Evolutionary conservation across 257 asterid genomes (phyloP).

Genomic region (Handroanthus guayacan): DNA sequence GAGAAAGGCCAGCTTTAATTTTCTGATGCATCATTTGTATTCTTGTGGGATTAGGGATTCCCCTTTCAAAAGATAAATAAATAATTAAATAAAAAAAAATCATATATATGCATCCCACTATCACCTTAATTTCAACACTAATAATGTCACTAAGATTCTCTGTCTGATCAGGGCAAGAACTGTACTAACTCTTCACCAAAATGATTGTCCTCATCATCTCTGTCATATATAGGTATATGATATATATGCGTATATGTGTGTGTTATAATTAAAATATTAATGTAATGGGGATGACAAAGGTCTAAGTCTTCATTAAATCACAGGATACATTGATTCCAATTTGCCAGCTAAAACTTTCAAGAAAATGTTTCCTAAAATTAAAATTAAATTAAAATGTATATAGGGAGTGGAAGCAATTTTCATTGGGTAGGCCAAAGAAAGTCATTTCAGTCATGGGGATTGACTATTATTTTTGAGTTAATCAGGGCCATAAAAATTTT

Average conservation of each 20-base stretch:
- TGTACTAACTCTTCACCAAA: slow-evolving; percentile 35
- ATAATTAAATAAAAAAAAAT: no score
- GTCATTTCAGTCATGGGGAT: background rate
- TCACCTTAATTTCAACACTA: slow-evolving; percentile 32
- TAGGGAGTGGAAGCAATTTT: slow-evolving; percentile 25
- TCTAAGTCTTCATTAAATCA: background rate
- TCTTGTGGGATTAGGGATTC: slow-evolving; percentile 30
- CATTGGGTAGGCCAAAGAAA: slow-evolving; percentile 13
- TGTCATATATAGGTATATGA: background rate
- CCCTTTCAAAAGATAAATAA: background rate
- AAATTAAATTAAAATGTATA: background rate
- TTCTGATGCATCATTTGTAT: slow-evolving; percentile 32
- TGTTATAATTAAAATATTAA: background rate
- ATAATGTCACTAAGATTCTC: slow-evolving; percentile 42
- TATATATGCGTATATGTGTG: background rate
- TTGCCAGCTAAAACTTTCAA: slow-evolving; percentile 44
- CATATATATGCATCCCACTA: slow-evolving; percentile 22
- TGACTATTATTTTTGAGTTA: no score
- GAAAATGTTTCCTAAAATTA: slow-evolving; percentile 19
- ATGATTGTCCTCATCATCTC: background rate
- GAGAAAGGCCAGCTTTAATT: slow-evolving; percentile 23
- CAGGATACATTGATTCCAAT: background rate
- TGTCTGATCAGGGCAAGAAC: slow-evolving; percentile 18
- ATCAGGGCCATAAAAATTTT: slow-evolving; percentile 25
- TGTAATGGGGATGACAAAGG: slow-evolving; percentile 23